Evolutionary conservation across 2,329 filamentous ascomycete genomes (phyloP).

Genomic region (Penicillium psychrosexuale): DNA sequence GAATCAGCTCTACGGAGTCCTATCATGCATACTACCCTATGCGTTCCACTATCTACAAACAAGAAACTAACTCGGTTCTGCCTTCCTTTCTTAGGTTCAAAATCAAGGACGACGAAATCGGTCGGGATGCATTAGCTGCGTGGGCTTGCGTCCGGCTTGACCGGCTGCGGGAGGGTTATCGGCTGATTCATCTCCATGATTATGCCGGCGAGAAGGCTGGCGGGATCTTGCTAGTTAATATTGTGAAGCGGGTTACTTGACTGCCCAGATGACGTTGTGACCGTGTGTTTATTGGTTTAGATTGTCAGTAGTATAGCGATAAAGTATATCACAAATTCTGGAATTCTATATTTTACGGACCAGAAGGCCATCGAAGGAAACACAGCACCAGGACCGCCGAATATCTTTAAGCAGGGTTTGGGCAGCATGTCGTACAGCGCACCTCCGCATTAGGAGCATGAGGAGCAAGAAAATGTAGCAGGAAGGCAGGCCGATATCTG

Average conservation of each 20-base stretch:
- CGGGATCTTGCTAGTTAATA: conserved; percentile 69
- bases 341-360: not conserved
- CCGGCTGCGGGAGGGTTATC: conserved; percentile 69
- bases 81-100: conserved; percentile 60
- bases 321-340: not conserved
- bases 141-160: conserved; percentile 90
- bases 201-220: conserved; percentile 62
- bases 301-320: not conserved
- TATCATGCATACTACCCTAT: not conserved
- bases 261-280: not conserved
- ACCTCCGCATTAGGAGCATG: not conserved
- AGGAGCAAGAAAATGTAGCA: not conserved
- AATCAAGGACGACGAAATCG: conserved; percentile 80
- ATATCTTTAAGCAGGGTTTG: not conserved
- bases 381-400: not conserved
- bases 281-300: not conserved
- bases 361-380: no score
- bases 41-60: not conserved
- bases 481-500: not conserved
- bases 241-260: conserved; percentile 55
- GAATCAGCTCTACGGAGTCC: not conserved
- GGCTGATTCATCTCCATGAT: conserved; percentile 74
- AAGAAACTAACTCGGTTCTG: not conserved
- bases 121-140: conserved; percentile 72
- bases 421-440: conserved; percentile 5